Evolutionary conservation across 148 eudicot species (phyloP).

Genomic region (Fallopia convolvulus): DNA sequence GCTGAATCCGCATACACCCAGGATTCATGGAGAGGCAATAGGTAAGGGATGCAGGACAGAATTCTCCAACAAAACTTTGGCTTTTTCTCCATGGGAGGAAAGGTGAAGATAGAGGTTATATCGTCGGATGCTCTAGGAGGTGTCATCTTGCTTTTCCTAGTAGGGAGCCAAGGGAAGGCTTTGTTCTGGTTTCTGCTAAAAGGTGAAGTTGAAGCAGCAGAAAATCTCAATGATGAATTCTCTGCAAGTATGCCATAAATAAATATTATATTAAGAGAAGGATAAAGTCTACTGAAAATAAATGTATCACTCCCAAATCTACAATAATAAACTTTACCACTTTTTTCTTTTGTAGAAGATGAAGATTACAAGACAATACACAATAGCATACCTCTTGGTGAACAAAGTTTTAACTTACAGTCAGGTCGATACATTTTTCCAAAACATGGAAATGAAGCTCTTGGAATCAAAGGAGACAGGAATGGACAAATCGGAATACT

Average conservation of each 20-base stretch:
- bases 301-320: not conserved
- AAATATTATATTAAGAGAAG: not conserved
- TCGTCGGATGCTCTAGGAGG: slow-evolving; percentile 48
- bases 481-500: not conserved
- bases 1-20: slow-evolving; percentile 73
- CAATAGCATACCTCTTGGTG: not conserved
- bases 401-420: not conserved
- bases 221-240: not conserved
- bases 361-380: not conserved
- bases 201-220: not conserved
- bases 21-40: slow-evolving; percentile 62
- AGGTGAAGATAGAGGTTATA: slow-evolving; percentile 27
- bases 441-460: not conserved
- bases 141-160: not conserved
- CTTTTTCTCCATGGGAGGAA: slow-evolving; percentile 53
- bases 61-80: slow-evolving; percentile 83
- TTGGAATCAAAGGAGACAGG: not conserved
- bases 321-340: not conserved
- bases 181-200: not conserved
- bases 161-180: slow-evolving; percentile 21
- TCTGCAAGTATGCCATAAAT: not conserved
- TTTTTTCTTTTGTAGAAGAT: not conserved
- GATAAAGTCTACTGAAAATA: not conserved
- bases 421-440: not conserved
- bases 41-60: slow-evolving; percentile 65